These are phyloP conservation scores for Sphagnum fallax DNA, from an alignment of 228 moss, liverwort and hornwort genomes.

Conservation along the genomic window DNA sequence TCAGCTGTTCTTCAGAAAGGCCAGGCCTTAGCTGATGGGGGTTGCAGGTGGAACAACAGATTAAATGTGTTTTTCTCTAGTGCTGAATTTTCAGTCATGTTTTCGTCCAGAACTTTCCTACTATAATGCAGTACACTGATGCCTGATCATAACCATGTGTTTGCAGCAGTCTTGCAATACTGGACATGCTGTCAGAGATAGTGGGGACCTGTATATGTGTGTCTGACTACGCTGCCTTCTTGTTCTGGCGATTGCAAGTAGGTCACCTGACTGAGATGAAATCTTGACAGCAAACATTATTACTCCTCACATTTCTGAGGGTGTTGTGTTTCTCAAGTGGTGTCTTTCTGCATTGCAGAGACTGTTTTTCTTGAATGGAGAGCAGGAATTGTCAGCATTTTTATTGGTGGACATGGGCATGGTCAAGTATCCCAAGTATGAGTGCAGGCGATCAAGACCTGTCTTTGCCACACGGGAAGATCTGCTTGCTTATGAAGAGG, in stretches of 20 bases:
- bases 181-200: slow-evolving; percentile 41
- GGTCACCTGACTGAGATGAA: neutral
- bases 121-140: too few species aligned
- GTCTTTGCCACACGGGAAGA: slow-evolving; percentile 56
- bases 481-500: slow-evolving; percentile 87
- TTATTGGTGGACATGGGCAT: slow-evolving; percentile 87
- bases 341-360: slow-evolving; percentile 43
- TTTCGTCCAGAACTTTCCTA: neutral
- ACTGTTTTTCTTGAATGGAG: slow-evolving; percentile 88
- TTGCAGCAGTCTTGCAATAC: slow-evolving; percentile 40
- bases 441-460: slow-evolving; percentile 58
- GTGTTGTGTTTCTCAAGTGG: neutral
- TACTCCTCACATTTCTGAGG: neutral
- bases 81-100: neutral
- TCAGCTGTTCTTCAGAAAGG: slow-evolving; percentile 44
- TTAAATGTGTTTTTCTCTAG: neutral
- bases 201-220: slow-evolving; percentile 62
- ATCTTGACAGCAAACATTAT: neutral
- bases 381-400: slow-evolving; percentile 84
- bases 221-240: slow-evolving; percentile 70
- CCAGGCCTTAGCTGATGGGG: slow-evolving; percentile 33
- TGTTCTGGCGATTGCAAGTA: slow-evolving; percentile 94
- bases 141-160: slow-evolving; percentile 3
- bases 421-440: slow-evolving; percentile 81
- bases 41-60: slow-evolving; percentile 27